Base-by-base conservation (phyloP, 148 eudicot genomes). In the Camellia granthamiana region DNA sequence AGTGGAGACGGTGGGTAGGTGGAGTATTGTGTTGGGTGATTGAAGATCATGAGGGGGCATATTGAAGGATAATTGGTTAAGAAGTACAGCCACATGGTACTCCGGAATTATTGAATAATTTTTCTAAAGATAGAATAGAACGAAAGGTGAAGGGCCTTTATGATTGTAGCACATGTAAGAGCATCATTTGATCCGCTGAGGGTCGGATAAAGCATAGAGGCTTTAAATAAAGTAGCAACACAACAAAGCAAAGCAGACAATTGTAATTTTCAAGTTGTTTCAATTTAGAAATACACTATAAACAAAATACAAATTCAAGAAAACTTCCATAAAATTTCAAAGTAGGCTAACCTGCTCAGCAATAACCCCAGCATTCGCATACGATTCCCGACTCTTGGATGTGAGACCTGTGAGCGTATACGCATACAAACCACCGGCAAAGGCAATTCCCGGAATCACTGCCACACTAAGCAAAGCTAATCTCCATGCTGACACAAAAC, bases 401-500 rank as follows among this genome's bases (percentile, higher is more conserved):
- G 99, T 97, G 68, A 97, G 90, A 54, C 99, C 99, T 2, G 99
- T 97, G 67, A 97, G 92, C 46, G 99, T 97, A 75, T 97, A 94
- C 19, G 99, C 98, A 54, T 97, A 97, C 82, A 97, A 85, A n/a
- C 98, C 99, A 0, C 99, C 99, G 0, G 99, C 99, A 87, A 97
- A 97, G 1, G 99, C 99, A 49, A 97, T 97, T 59, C 99, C 99
- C 0, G 99, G 99, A 78, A 97, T 97, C 58, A 97, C 98, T 47
- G 99, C 99, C 71, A 97, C 92, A 79, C 99, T 97, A 23, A 97
- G 94, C 74, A 97, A 91, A 16, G 99, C 99, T 52, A 97, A 83
- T 84, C 84, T 91, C 99, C 99, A 97, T 78, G 99, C 98, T 63
- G 99, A 92, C 71, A 94, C 96, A 82, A 97, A 97, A 68, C 99